Percentiles rank a stretch among this genome's conserved stretches.
Evolutionary conservation across 1,284 basidiomycete species (phyloP).

Genomic region (Leccinum laetum): DNA sequence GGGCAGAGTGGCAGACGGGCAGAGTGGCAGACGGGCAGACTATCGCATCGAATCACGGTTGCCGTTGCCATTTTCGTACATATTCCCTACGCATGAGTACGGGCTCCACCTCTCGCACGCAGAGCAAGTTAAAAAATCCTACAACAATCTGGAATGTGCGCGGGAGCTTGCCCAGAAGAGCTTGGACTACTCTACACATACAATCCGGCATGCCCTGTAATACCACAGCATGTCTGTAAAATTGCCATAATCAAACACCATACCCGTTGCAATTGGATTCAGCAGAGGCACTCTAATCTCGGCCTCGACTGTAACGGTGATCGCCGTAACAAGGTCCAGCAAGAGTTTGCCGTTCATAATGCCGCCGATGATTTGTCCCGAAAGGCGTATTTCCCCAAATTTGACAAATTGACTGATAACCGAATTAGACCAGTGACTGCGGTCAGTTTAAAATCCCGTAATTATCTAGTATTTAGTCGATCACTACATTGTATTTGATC

Average conservation of each 20-base stretch:
- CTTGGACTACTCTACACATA: background rate
- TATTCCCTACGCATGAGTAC: background rate
- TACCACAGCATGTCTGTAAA: background rate
- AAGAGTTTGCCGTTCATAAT: constrained; percentile 12
- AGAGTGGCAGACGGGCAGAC: background rate
- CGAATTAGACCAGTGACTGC: no score
- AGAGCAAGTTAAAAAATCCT: background rate
- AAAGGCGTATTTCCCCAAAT: background rate
- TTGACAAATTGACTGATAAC: no score
- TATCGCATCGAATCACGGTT: background rate
- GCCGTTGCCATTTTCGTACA: background rate
- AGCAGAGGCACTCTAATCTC: constrained; percentile 10
- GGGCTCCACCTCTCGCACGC: background rate
- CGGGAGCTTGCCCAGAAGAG: background rate
- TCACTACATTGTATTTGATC: no score
- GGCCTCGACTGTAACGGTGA: constrained; percentile 10
- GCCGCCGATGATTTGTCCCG: constrained; percentile 6
- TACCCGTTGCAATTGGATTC: constrained; percentile 14
- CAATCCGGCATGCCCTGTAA: background rate
- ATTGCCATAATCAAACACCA: background rate
- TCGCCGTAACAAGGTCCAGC: constrained; percentile 7
- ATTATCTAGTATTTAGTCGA: no score
- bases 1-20: no score
- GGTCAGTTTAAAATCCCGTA: no score
- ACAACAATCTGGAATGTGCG: background rate